Base-by-base conservation (phyloP, 176 grass and related monocot species). In the Dactylis glomerata region DNA sequence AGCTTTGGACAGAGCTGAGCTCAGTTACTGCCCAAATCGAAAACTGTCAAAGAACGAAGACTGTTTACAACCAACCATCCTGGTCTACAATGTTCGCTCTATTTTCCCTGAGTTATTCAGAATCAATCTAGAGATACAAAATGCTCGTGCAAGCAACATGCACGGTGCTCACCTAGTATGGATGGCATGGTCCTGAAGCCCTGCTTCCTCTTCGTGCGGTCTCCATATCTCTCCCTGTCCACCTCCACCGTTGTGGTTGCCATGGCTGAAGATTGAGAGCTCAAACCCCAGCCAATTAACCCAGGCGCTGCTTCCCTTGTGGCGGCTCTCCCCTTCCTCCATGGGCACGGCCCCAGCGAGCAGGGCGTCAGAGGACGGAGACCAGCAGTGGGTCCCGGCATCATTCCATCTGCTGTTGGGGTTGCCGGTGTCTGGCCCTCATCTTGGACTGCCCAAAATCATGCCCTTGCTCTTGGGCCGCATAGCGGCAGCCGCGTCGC, bases 181-280 rank as follows among this genome's bases (percentile, higher is more conserved):
- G 90, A 83, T 12, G 92, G 92, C 87, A 94, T 90, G 70, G 92
- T 94, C 85, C 66, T 92, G 90, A 92, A 84, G 36, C 92, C 92
- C 51, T 88, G 69, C 76, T 86, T 92, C 80, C n/a, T 83, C 82
- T 59, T 79, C 40, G 67, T 73, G 14, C 76, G 40, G 15, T 50
- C 40, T 65, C 73, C 89, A 74, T 82, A 56, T 19, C 68, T 23
- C 5, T 17, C 55, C 65, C 23, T 56, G 3, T 15, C 66, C 75
- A 17, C 36, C 30, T n/a, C n/a, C n/a, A n/a, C n/a, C n/a, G 78
- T 14, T 34, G 72, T 22, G 4, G 56, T 70, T 45, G 79, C 83
- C 87, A 82, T 85, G 50, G 65, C 30, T 46, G 71, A 28, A 30
- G 27, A 1, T 4, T 30, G 31, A 4, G 15, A 49, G 50, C 50